Evolutionary conservation across 192 early-diverging fungal genomes (phyloP).

Genomic region (Coemansia sp.): DNA sequence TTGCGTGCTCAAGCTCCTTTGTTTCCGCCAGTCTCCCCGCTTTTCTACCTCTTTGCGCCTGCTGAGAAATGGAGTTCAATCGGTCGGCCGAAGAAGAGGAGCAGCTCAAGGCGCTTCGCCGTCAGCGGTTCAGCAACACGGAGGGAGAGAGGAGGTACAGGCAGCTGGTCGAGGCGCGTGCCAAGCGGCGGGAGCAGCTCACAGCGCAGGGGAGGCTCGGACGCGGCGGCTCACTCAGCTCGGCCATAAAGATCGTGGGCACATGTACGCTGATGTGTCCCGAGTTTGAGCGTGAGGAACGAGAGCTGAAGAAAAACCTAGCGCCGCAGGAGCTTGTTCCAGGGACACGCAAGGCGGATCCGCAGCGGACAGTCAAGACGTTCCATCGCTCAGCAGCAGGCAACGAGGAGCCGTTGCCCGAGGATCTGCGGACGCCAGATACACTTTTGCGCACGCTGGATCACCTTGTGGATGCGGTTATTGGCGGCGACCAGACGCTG

Average conservation of each 20-base stretch:
- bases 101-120: constrained; percentile 41
- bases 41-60: too few species aligned
- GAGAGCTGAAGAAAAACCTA: constrained; percentile 72
- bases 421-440: constrained; percentile 79
- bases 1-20: not conserved
- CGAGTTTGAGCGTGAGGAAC: constrained; percentile 79
- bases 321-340: constrained; percentile 68
- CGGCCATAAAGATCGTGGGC: constrained; percentile 67
- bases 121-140: constrained; percentile 47
- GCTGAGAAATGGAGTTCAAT: constrained; percentile 35
- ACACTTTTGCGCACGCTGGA: constrained; percentile 67
- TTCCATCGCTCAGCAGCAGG: constrained; percentile 84
- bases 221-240: constrained; percentile 58
- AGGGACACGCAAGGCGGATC: constrained; percentile 63
- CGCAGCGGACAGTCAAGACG: constrained; percentile 70
- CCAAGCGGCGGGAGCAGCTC: constrained; percentile 61
- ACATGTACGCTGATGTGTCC: constrained; percentile 89
- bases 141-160: constrained; percentile 32
- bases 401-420: constrained; percentile 77
- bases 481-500: constrained; percentile 56
- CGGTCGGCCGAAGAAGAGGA: constrained; percentile 32
- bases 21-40: too few species aligned
- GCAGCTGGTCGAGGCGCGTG: constrained; percentile 64
- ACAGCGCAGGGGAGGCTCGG: constrained; percentile 60
- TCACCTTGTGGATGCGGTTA: constrained; percentile 59